These are phyloP conservation scores for Asterella californica DNA, from an alignment of 225 moss, liverwort and hornwort species.

Conservation along the genomic window DNA sequence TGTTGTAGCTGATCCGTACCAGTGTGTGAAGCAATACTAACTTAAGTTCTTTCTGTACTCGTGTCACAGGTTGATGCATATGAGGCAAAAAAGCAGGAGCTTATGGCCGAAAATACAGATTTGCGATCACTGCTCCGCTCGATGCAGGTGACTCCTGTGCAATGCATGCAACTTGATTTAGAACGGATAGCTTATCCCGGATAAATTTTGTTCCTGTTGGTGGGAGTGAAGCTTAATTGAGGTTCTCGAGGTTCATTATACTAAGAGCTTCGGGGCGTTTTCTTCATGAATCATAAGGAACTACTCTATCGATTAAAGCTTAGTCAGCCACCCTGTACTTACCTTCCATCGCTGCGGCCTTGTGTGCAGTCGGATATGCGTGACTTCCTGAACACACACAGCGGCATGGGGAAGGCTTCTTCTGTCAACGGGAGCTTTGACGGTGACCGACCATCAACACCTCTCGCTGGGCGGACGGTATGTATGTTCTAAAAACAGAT, in stretches of 20 bases:
- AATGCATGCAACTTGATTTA: not conserved
- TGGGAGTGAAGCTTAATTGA: not conserved
- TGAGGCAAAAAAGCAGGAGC: slow-evolving; percentile 91
- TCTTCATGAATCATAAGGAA: not conserved
- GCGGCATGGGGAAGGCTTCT: slow-evolving; percentile 60
- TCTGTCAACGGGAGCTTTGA: slow-evolving; percentile 58
- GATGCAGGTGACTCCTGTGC: slow-evolving; percentile 62
- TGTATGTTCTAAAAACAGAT: not conserved
- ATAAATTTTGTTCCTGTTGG: not conserved
- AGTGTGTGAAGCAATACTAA: not conserved
- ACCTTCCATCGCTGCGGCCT: not conserved
- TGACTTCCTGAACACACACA: slow-evolving; percentile 84
- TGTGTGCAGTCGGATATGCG: slow-evolving; percentile 87
- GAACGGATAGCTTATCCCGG: not conserved
- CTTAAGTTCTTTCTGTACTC: not conserved
- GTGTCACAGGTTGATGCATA: slow-evolving; percentile 81
- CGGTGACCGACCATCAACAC: slow-evolving; percentile 68
- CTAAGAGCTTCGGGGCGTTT: not conserved
- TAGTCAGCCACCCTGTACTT: not conserved
- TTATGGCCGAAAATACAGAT: slow-evolving; percentile 88
- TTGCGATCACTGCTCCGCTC: slow-evolving; percentile 91
- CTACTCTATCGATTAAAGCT: not conserved
- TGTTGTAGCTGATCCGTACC: not conserved
- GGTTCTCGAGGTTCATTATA: not conserved
- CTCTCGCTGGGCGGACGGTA: slow-evolving; percentile 76